Evolutionary conservation across 805 yeast genomes (phyloP).

Genomic region (Zygoascus tannicola): DNA sequence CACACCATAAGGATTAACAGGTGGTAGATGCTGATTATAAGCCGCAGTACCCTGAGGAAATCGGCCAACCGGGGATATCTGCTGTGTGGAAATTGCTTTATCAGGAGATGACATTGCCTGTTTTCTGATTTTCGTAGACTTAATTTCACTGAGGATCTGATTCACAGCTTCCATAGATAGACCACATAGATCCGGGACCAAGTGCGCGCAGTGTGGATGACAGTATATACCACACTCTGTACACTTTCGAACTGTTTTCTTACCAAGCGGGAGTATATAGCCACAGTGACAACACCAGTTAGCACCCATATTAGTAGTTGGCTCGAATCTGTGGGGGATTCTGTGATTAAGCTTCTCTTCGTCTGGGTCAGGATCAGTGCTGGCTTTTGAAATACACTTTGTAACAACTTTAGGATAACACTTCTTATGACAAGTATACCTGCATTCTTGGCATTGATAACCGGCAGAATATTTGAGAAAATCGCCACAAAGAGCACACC

Average conservation of each 20-base stretch:
- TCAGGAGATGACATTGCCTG: conserved; percentile 14
- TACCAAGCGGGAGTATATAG: conserved; percentile 88
- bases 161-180: conserved; percentile 97
- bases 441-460: conserved; percentile 73
- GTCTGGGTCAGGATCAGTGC: conserved; percentile 51
- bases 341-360: conserved; percentile 88
- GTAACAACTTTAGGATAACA: conserved; percentile 73
- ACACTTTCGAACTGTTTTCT: conserved; percentile 86
- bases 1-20: conserved; percentile 4
- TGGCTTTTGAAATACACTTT: conserved; percentile 68
- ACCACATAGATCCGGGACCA: conserved; percentile 98
- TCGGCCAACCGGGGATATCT: not conserved
- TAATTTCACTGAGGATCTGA: conserved; percentile 74
- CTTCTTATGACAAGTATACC: conserved; percentile 66
- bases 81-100: not conserved
- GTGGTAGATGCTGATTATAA: conserved; percentile 2
- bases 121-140: conserved; percentile 47
- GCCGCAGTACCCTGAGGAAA: not conserved
- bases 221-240: conserved; percentile 86
- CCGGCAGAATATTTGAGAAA: conserved; percentile 74
- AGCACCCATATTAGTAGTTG: conserved; percentile 86
- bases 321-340: conserved; percentile 93
- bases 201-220: conserved; percentile 83
- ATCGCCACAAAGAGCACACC: conserved; percentile 96
- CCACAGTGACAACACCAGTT: conserved; percentile 99